Conservation (phyloP, 495 filamentous ascomycete species). For the Sordaria brevicollis region DNA sequence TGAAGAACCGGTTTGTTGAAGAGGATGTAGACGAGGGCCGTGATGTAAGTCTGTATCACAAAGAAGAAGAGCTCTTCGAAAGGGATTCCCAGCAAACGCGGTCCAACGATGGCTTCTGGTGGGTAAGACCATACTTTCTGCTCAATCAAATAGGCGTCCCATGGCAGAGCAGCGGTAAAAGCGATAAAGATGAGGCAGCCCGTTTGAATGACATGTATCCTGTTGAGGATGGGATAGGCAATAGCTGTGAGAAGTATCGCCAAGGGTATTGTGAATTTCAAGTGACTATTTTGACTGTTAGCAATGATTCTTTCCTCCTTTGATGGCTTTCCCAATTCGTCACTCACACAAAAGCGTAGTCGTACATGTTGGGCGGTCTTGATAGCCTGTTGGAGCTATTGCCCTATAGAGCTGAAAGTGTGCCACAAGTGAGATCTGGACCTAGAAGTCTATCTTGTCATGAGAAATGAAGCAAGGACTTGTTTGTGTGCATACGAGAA, state of each 20-base stretch:
- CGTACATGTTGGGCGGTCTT: conserved; percentile 36
- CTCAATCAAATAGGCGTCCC: conserved; percentile 61
- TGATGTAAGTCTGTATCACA: conserved; percentile 64
- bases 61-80: conserved; percentile 66
- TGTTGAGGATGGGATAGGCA: conserved; percentile 47
- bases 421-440: neutral
- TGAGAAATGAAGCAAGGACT: neutral
- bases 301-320: neutral
- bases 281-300: conserved; percentile 39
- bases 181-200: conserved; percentile 44
- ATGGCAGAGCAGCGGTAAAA: conserved; percentile 52
- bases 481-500: neutral
- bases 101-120: conserved; percentile 44
- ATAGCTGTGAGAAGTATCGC: conserved; percentile 45
- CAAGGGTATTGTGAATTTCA: conserved; percentile 57
- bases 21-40: conserved; percentile 52
- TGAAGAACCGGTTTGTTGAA: conserved; percentile 52
- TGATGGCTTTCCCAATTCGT: neutral
- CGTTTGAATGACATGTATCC: conserved; percentile 48
- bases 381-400: neutral
- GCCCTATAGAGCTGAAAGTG: neutral
- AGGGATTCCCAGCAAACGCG: conserved; percentile 47
- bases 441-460: neutral
- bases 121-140: conserved; percentile 60
- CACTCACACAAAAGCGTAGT: conserved; percentile 56